These are phyloP conservation scores for Smittium mucronatum DNA, from an alignment of 371 early-diverging fungal genomes.

Conservation along the genomic window DNA sequence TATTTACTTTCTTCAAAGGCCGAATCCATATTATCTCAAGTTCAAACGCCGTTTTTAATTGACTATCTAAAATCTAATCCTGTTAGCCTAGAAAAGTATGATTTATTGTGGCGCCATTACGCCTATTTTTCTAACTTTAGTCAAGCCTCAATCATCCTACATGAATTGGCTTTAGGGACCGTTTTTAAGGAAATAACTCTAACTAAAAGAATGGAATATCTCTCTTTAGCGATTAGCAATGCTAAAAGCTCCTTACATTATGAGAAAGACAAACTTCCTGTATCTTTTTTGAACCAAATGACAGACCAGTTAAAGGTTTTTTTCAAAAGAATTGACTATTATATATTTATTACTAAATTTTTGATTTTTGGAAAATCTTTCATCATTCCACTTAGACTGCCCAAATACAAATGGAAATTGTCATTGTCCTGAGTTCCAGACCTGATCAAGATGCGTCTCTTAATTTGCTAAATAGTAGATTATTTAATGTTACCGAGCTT, in stretches of 20 bases:
- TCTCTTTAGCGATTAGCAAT: slow-evolving; percentile 58
- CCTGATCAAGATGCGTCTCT: slow-evolving; percentile 18
- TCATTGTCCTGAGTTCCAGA: slow-evolving; percentile 18
- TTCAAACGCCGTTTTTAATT: slow-evolving; percentile 47
- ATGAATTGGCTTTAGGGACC: slow-evolving; percentile 39
- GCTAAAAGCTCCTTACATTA: slow-evolving; percentile 42
- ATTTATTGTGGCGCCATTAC: slow-evolving; percentile 65
- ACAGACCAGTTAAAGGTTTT: slow-evolving; percentile 48
- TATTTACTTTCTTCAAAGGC: slow-evolving; percentile 42
- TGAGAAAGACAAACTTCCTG: slow-evolving; percentile 19
- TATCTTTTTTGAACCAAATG: slow-evolving; percentile 33
- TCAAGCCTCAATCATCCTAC: slow-evolving; percentile 51
- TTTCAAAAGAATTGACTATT: too few relatives aligned
- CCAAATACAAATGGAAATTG: slow-evolving; percentile 41
- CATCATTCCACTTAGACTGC: background rate
- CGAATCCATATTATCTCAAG: slow-evolving; percentile 24
- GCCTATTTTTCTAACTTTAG: slow-evolving; percentile 44
- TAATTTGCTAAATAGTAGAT: slow-evolving; percentile 18
- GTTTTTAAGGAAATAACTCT: slow-evolving; percentile 30
- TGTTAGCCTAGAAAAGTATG: slow-evolving; percentile 34
- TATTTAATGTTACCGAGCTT: slow-evolving; percentile 31
- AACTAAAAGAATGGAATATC: slow-evolving; percentile 44
- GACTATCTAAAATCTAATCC: slow-evolving; percentile 49
- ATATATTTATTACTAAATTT: background rate
- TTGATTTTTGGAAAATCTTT: background rate